Base-by-base conservation (phyloP, 2,329 filamentous ascomycete genomes). In the Xenosphaeropsis pyriputrescens region DNA sequence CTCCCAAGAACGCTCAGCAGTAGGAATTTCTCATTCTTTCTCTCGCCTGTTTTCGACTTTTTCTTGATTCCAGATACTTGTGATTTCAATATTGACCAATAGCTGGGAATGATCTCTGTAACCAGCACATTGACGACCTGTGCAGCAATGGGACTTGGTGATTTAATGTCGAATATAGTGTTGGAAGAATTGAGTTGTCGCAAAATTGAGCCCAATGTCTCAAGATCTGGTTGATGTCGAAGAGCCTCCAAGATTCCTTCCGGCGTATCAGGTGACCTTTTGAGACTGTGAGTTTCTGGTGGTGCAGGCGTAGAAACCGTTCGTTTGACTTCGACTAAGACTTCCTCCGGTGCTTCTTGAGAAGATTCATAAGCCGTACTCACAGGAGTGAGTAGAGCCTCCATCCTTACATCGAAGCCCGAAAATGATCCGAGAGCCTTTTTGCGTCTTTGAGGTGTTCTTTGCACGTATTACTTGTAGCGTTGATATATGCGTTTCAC, bases 91-190 rank as follows among this genome's bases (percentile, higher is more conserved):
- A 74, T 50, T 3, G 65, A 53, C 89, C 91, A 96, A 57, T 89
- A 93, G 52, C 88, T 83, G 2, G 84, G 82, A 6, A 85, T 63
- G 18, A 82, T 86, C 22, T 77, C 72, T 13, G 71, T 77, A 41
- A 93, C 75, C 29, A 98, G 61, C 3, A 73, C 62, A 51, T 86
- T 78, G 37, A 89, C 65, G 22, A 95, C 72, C 48, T 86, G 82
- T 15, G 85, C 76, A 40, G 76, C 72, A 43, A 74, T 61, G 1
- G 88, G 77, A 22, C 70, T 70, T 3, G 85, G 78, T 2, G 63
- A 56, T 33, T 66, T 63, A 36, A 89, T 67, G 46, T 71, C 69
- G 50, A 80, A 74, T 4, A 43, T 43, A 32, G 50, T 39, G 15
- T 40, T 37, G 33, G 52, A 49, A 33, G 56, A 48, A 17, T 55